A percentile compares a stretch with the other conserved stretches of the same genome.
Conservation (phyloP, 495 filamentous ascomycete genomes). For the Neurospora sp. region DNA sequence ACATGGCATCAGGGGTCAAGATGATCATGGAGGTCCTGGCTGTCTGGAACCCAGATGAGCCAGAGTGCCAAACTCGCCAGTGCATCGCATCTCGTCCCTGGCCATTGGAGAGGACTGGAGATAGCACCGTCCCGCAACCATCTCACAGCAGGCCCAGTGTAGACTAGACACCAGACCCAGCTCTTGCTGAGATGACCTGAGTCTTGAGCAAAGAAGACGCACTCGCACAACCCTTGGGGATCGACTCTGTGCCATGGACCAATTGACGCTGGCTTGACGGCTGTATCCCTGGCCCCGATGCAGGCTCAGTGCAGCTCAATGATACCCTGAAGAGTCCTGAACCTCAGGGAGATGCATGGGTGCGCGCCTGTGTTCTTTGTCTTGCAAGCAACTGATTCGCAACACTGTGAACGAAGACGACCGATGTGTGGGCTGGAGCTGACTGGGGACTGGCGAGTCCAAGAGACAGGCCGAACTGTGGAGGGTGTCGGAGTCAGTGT, state of each 20-base stretch:
- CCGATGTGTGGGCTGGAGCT: background rate
- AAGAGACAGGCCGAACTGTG: background rate
- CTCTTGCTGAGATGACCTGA: background rate
- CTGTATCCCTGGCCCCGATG: conserved; percentile 8
- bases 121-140: background rate
- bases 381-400: background rate
- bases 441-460: background rate
- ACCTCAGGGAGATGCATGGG: background rate
- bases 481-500: background rate
- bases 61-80: background rate
- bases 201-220: background rate
- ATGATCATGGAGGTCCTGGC: conserved; percentile 3
- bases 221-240: background rate
- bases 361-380: background rate
- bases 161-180: background rate
- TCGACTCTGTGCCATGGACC: background rate
- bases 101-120: background rate
- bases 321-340: background rate
- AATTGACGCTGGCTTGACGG: background rate
- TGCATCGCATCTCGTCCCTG: background rate
- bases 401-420: background rate
- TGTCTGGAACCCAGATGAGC: background rate
- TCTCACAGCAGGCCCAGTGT: background rate
- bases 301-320: conserved; percentile 2
- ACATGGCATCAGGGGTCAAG: conserved; percentile 15